Evolutionary conservation across 192 early-diverging fungal genomes (phyloP), one percentile per base, ranked within the genome.

Genomic region (Coemansia asiatica): DNA sequence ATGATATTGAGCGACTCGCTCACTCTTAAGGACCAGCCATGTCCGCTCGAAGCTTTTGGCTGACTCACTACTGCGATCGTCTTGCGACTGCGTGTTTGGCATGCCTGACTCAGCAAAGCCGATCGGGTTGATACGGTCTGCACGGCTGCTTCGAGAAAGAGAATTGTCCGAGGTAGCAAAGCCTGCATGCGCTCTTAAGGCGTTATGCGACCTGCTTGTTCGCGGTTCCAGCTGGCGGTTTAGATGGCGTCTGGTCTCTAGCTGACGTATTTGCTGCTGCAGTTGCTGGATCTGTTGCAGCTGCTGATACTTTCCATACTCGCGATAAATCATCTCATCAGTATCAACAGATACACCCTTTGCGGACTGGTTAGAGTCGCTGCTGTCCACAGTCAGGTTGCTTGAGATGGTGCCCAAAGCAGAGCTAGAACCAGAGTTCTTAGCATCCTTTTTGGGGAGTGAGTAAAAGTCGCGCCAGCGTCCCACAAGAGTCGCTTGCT

Each of bases 401-500:
- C 49, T 47, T 27, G 48, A 28, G 21, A 31, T 23, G 40, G 40
- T 49, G 26, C 58, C 10, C 40, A 44, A 44, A 44, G 40, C 40
- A 44, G 33, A 31, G 26, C 28, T 33, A 47, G 38, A 0, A 16
- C 47, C 28, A 35, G 23, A 5, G 16, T 28, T 49, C 3, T 22
- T 56, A 23, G 47, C 19, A 6, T 67, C 56, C 47, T 50, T 59
- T 56, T 44, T 53, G 13, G 51, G 48, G 4, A 56, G 5, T 8
- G 62, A 23, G 47, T 80, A 80, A 44, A 80, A 56, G 13, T 80
- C 78, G 15, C 49, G 58, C 78, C 78, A 80, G 51, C 78, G 78
- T 33, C 68, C 68, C 18, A 62, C 72, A 9, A 80, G 58, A 9
- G 69, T 57, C n/a, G 47, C 47, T 19, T 80, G 78, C 33, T 72